Evolutionary conservation across 2,329 filamentous ascomycete species (phyloP).

Genomic region (Fusarium mangiferae): DNA sequence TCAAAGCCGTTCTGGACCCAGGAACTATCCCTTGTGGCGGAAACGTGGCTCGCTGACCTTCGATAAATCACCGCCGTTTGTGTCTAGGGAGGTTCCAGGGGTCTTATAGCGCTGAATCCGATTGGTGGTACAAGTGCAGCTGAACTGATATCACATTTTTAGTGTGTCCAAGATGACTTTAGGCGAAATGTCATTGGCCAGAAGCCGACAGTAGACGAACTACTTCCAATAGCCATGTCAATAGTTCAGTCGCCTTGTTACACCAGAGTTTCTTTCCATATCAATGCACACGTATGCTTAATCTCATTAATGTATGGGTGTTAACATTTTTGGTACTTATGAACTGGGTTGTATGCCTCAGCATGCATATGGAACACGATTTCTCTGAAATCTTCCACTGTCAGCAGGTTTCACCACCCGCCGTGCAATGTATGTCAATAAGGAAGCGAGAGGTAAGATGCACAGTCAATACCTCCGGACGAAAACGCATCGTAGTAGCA

Average conservation of each 20-base stretch:
- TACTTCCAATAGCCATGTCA: neutral
- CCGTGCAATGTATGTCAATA: neutral
- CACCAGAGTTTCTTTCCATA: neutral
- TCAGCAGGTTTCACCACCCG: neutral
- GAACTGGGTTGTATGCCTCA: neutral
- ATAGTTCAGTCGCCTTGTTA: neutral
- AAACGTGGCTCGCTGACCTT: neutral
- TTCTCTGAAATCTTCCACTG: neutral
- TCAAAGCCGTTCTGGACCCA: neutral
- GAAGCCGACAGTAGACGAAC: neutral
- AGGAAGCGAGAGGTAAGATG: neutral
- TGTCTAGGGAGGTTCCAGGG: neutral
- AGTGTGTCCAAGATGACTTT: neutral
- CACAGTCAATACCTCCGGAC: neutral
- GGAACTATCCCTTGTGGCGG: neutral
- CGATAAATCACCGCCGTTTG: neutral
- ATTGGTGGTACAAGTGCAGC: neutral
- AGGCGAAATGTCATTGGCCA: neutral
- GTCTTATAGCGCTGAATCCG: neutral
- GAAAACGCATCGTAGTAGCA: neutral
- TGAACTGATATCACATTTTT: neutral
- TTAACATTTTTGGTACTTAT: neutral
- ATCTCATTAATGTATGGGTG: neutral
- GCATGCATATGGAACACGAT: rapidly evolving
- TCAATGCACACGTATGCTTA: neutral